Base-by-base conservation (phyloP, 345 rosid genomes). In the Pseudoturritis turrita region DNA sequence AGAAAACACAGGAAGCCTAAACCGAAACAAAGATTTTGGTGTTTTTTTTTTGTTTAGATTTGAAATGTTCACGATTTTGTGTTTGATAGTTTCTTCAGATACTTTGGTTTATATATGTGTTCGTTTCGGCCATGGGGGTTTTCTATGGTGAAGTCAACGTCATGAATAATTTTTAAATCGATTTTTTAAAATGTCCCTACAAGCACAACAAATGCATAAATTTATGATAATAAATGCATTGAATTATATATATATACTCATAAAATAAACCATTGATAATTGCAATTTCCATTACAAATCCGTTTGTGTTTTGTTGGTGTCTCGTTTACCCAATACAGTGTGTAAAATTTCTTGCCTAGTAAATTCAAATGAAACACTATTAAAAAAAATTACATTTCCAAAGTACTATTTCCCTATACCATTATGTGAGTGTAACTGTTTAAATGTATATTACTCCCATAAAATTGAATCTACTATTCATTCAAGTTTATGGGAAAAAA, bases 51-150 rank as follows among this genome's bases (percentile, higher is more conserved):
- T 50, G 41, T 75, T 37, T 47, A 47, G 44, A 21, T 28, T 74
- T 74, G 61, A 74, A 75, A 33, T 41, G 29, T 51, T 68, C 53
- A 25, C 26, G 51, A 54, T 28, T 18, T 53, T 52, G 70, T 3
- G 58, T 44, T 51, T 52, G 74, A 75, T 68, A 23, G 59, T 68
- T 68, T 66, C 65, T 64, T 39, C 52, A 37, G 62, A 3, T 15
- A 2, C 18, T 19, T 36, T 44, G 21, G 56, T 62, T 75, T 75
- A 62, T 68, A 75, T 75, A 75, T 68, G 65, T 53, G 59, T 51
- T 58, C 50, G 25, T 47, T 55, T 73, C 5, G 36, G 9, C 29
- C 26, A 26, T 49, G 25, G 17, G 17, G 44, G 45, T 3, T 45
- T 63, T 45, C 1, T 29, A 40, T 40, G 37, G n/a, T 60, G 41